Evolutionary conservation across 2,329 filamentous ascomycete species (phyloP), one percentile per base, ranked within the genome.

Genomic region (Periconia macrospinosa): DNA sequence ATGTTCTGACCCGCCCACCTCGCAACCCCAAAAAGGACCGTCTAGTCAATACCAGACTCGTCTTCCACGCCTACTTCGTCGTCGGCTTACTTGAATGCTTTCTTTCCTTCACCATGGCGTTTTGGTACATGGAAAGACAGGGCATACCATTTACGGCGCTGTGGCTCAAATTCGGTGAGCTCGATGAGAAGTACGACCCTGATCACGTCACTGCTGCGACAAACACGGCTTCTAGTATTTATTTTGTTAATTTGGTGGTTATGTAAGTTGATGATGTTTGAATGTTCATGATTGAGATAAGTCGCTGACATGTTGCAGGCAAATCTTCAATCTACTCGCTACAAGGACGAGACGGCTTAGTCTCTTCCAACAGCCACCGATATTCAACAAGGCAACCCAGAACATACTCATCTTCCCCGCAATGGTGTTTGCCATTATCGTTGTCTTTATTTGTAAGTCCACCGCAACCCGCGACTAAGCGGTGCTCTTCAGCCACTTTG

Each of bases 221-320:
- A 20, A 87, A 86, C 57, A 79, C 83, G 55, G 88, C 87, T 0
- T 87, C 83, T 37, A 89, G 86, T 15, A 86, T 93, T 55, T 92
- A 92, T 72, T 92, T 92, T 63, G 83, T 92, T 60, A 92, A 87
- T 54, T 76, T 93, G 19, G 89, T 93, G 2, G 86, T 92, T 46
- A 91, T 92, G 88, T 83, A 77, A 70, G 81, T 69, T 19, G 17
- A 41, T 40, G 19, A 45, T 43, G 1, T 10, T 13, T n/a, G 48
- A 30, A 8, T 9, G 15, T 9, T 33, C 5, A 27, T 30, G 14
- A 18, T 15, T n/a, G 17, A 15, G 27, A 27, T 19, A n/a, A 10
- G 20, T 15, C 15, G 35, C 46, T 53, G 47, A 61, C 62, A 50
- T 60, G 48, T 44, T 48, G 41, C n/a, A 74, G 81, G 80, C 87